phyloP scores from a whole-genome alignment of 805 yeast genomes.

The Candida methanosorbosa region DNA sequence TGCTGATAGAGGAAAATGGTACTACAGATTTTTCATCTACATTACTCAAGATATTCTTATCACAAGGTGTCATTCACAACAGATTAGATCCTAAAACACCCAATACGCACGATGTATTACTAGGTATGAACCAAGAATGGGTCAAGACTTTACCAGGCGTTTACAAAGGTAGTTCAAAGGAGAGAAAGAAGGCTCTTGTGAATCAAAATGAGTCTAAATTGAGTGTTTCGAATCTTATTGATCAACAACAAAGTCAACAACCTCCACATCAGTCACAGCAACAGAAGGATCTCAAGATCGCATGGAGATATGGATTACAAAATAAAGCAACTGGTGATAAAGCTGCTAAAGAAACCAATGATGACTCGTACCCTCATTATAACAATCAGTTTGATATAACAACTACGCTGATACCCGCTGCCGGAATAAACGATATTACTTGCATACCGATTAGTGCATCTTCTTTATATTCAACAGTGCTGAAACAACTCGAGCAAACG shows the following conservation, averaged over 20 bases:
- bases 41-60: slow-evolving; percentile 55
- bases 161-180: slow-evolving; percentile 60
- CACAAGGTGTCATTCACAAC: slow-evolving; percentile 69
- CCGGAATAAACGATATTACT: slow-evolving; percentile 52
- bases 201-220: slow-evolving; percentile 50
- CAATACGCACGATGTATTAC: slow-evolving; percentile 53
- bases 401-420: slow-evolving; percentile 57
- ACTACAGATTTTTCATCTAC: slow-evolving; percentile 82
- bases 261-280: slow-evolving; percentile 7
- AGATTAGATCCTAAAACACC: slow-evolving; percentile 32
- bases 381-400: slow-evolving; percentile 71
- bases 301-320: slow-evolving; percentile 81
- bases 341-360: slow-evolving; percentile 21
- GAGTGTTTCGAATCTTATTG: slow-evolving; percentile 58
- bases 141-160: slow-evolving; percentile 68
- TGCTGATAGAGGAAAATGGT: slow-evolving; percentile 74
- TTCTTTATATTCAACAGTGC: slow-evolving; percentile 12
- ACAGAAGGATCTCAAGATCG: slow-evolving; percentile 62
- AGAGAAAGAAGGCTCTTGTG: slow-evolving; percentile 52
- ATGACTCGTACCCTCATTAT: slow-evolving; percentile 40
- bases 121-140: slow-evolving; percentile 55
- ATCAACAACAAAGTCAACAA: slow-evolving; percentile 16
- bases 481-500: slow-evolving; percentile 32
- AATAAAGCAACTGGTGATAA: slow-evolving; percentile 24
- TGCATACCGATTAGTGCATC: slow-evolving; percentile 33